These are phyloP conservation scores for Magnusiomyces tetraspermus DNA, from an alignment of 1,139 yeast species.

Conservation along the genomic window DNA sequence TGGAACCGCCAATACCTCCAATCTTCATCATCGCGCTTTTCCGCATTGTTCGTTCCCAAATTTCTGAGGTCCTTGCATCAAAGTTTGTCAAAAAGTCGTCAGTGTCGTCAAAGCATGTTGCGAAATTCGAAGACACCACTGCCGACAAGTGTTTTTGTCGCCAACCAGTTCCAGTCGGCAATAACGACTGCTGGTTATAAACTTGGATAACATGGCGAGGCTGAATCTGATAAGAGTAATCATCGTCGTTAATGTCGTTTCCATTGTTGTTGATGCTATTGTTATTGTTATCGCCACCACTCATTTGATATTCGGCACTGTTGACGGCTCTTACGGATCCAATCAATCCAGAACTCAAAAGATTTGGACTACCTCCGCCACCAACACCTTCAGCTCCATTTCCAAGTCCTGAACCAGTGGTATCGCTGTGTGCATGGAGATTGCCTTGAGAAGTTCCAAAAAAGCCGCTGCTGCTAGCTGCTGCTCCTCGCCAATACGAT, in stretches of 20 bases:
- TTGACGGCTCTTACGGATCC: too few species aligned
- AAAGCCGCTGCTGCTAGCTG: not conserved
- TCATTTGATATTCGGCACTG: too few species aligned
- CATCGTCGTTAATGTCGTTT: not conserved
- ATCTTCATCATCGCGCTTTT: constrained; percentile 3
- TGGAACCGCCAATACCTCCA: not conserved
- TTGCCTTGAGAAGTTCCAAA: not conserved
- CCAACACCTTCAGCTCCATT: not conserved
- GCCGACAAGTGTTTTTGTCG: not conserved
- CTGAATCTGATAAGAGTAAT: not conserved
- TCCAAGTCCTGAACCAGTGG: not conserved
- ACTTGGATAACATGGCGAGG: not conserved
- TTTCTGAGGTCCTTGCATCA: constrained; percentile 2
- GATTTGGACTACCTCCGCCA: not conserved
- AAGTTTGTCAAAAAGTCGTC: constrained; percentile 4
- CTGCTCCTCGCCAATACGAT: not conserved
- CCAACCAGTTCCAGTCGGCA: not conserved
- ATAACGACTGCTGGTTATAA: not conserved
- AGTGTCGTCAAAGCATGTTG: constrained; percentile 2
- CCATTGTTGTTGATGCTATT: not conserved
- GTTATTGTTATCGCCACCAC: not conserved
- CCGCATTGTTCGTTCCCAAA: constrained; percentile 3
- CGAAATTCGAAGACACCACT: constrained; percentile 3
- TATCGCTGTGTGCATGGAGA: not conserved
- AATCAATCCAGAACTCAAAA: too few species aligned